A percentile compares a stretch with the other conserved stretches of the same genome.
phyloP scores from a whole-genome alignment of 495 filamentous ascomycete species.

The Neurospora africana region DNA sequence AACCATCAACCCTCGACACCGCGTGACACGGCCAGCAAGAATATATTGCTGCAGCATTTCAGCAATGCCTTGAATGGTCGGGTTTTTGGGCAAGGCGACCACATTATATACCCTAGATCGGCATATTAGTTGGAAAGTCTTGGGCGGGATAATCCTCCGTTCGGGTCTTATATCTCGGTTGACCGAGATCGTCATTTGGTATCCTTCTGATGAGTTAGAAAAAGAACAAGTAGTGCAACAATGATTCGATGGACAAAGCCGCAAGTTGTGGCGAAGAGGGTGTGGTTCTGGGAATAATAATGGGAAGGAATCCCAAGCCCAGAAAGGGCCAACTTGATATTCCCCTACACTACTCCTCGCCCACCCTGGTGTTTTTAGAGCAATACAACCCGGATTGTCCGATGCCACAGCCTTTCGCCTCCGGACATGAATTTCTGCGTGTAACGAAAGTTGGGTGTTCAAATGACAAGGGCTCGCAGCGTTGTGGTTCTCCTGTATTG shows the following conservation, averaged over 20 bases:
- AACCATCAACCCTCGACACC: not conserved
- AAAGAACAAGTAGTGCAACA: not conserved
- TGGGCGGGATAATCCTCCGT: not conserved
- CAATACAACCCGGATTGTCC: not conserved
- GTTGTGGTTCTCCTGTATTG: not conserved
- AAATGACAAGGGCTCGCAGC: not conserved
- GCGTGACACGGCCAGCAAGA: not conserved
- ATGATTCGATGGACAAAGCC: not conserved
- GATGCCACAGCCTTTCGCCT: not conserved
- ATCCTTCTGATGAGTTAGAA: not conserved
- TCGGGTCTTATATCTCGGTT: not conserved
- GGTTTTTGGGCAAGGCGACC: not conserved
- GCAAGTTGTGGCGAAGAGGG: not conserved
- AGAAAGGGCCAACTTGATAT: not conserved
- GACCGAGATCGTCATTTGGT: not conserved
- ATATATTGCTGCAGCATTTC: not conserved
- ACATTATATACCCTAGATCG: not conserved
- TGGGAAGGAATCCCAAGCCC: not conserved
- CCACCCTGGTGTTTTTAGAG: not conserved
- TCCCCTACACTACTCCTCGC: not conserved
- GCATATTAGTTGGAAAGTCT: not conserved
- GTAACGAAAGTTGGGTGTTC: not conserved
- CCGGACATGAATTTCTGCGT: not conserved
- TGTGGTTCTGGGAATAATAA: not conserved
- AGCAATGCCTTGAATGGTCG: not conserved